Percentiles rank a stretch among this genome's conserved stretches.
phyloP scores from a whole-genome alignment of 78 protist species.

The Polysphondylium violaceum region DNA sequence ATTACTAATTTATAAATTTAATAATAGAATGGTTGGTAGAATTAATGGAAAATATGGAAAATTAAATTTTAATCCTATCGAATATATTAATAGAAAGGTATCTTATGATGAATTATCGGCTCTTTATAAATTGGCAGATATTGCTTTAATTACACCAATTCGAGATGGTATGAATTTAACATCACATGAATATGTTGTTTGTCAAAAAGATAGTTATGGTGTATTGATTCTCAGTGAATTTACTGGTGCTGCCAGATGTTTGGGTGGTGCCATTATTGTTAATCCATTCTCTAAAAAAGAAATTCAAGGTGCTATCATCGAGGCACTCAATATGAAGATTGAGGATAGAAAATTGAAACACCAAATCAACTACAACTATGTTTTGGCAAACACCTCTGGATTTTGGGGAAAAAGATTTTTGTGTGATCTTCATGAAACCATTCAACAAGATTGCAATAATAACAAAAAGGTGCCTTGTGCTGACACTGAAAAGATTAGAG shows the following conservation, averaged over 20 bases:
- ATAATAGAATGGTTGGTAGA: conserved; percentile 79
- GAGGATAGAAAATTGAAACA: conserved; percentile 36
- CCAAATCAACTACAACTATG: conserved; percentile 55
- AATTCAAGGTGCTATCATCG: conserved; percentile 35
- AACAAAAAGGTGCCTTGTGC: neutral
- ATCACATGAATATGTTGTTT: conserved; percentile 78
- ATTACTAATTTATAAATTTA: neutral
- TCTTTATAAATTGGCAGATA: conserved; percentile 84
- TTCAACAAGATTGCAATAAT: neutral
- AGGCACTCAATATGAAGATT: conserved; percentile 49
- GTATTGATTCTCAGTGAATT: conserved; percentile 82
- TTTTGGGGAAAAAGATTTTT: conserved; percentile 62
- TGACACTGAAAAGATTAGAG: neutral
- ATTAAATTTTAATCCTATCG: conserved; percentile 86
- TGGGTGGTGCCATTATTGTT: conserved; percentile 79
- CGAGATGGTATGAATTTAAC: conserved; percentile 91
- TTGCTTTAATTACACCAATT: conserved; percentile 87
- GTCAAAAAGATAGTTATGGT: conserved; percentile 80
- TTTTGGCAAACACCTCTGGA: conserved; percentile 33
- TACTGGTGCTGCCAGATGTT: conserved; percentile 82
- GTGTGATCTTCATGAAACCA: conserved; percentile 12
- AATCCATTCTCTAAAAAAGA: conserved; percentile 77
- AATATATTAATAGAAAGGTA: conserved; percentile 87
- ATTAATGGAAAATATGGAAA: conserved; percentile 89
- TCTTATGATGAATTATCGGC: conserved; percentile 83